Evolutionary conservation across 306 rosid species (phyloP).

Genomic region (Cicer cuneatum): DNA sequence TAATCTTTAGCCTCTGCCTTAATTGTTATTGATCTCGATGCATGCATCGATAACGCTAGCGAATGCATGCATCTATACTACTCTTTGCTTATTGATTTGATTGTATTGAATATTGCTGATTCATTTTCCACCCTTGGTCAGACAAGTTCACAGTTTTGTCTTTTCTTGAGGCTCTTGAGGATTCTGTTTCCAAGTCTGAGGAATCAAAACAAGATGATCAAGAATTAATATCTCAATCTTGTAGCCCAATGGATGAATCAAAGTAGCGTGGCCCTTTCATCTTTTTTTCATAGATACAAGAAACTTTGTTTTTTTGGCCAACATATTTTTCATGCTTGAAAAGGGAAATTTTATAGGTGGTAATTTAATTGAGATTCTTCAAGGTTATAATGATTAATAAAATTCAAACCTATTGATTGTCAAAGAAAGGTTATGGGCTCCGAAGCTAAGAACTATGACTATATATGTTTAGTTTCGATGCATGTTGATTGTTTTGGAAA

Average conservation of each 20-base stretch:
- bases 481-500: too few relatives aligned
- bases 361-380: conserved; percentile 33
- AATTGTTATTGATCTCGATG: background rate
- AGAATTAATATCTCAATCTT: conserved; percentile 76
- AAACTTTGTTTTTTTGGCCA: conserved; percentile 12
- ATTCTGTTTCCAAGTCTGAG: conserved; percentile 69
- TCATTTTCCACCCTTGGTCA: conserved; percentile 48
- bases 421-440: background rate
- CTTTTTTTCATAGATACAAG: conserved; percentile 30
- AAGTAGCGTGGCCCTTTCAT: conserved; percentile 49
- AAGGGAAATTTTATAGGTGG: conserved; percentile 33
- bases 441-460: too few relatives aligned
- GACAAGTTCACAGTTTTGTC: conserved; percentile 91
- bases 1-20: conserved; percentile 21
- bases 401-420: background rate
- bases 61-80: too few relatives aligned
- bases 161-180: conserved; percentile 94
- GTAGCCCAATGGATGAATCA: conserved; percentile 84
- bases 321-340: conserved; percentile 37
- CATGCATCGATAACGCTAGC: background rate
- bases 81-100: conserved; percentile 5
- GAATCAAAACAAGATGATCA: conserved; percentile 69
- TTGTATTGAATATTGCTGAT: conserved; percentile 14
- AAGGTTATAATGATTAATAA: conserved; percentile 38
- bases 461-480: too few relatives aligned